Base-by-base conservation (phyloP, 2,329 filamentous ascomycete genomes). In the Fusarium xyrophilum region DNA sequence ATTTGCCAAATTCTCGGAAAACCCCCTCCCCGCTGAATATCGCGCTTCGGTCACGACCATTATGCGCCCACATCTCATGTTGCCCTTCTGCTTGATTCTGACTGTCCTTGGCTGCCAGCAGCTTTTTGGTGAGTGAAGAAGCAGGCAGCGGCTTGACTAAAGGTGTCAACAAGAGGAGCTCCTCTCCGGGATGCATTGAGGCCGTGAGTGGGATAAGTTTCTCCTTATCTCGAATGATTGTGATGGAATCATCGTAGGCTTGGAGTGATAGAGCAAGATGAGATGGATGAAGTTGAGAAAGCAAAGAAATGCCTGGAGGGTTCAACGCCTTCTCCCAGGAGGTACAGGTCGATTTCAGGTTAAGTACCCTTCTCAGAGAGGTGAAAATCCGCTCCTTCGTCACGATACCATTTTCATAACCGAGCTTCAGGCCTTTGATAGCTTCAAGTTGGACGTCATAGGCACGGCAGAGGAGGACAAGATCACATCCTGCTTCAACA, bases 1-100 rank as follows among this genome's bases (percentile, higher is more conserved):
- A 93, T 71, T 93, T 88, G 3, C 95, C 95, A 27, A 98, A 85
- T 76, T 97, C 93, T 72, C 93, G 86, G 73, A 98, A 98, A 0
- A 98, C 93, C 32, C 92, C 90, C 79, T 98, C 95, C 30, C 95
- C 95, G 70, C 92, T 97, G 90, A 97, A 93, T 23, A 97, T 85
- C 67, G 88, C 78, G 56, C 86, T 80, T 71, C 87, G 77, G 80
- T 89, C 82, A 25, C 76, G 77, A 25, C 60, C 59, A 28, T 89
- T 74, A 81, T 85, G 89, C 63, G 77, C 67, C 84, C 84, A 88
- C 63, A 78, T 83, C 58, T 90, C 88, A 55, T 88, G 85, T 14
- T 81, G 76, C 3, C 76, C 81, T 19, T 76, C 73, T 6, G 76
- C 65, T 36, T 72, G 54, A 3, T 76, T 74, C 39, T 80, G 78